A percentile compares a stretch with the other conserved stretches of the same genome.
These are phyloP conservation scores for Fusarium devonianum DNA, from an alignment of 2,329 filamentous ascomycete species.

Conservation along the genomic window DNA sequence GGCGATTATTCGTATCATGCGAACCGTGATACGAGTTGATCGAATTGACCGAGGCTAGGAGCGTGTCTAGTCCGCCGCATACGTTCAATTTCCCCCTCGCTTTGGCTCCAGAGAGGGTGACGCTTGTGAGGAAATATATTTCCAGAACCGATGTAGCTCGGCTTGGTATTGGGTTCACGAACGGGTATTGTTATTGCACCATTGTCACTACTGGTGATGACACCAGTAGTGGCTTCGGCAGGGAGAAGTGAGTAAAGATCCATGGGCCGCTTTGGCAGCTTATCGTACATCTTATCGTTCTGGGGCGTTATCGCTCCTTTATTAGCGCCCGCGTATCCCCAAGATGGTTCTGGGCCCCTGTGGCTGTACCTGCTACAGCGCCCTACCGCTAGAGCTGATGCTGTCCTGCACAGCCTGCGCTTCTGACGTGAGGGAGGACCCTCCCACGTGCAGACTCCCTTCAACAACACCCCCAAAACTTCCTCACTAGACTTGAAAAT, in stretches of 20 bases:
- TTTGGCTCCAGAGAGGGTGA: slow-evolving; percentile 3
- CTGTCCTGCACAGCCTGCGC: not conserved
- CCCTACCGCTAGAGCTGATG: slow-evolving; percentile 3
- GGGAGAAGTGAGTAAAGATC: slow-evolving; percentile 15
- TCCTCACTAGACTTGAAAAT: too few species aligned
- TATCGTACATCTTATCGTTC: not conserved
- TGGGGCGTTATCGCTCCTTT: slow-evolving; percentile 3
- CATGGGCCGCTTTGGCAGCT: not conserved
- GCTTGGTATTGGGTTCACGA: slow-evolving; percentile 1
- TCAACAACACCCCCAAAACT: too few species aligned
- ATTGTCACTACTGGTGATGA: slow-evolving; percentile 18
- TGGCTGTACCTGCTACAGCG: slow-evolving; percentile 20
- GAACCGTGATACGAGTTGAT: slow-evolving; percentile 3
- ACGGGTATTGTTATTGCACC: slow-evolving; percentile 23
- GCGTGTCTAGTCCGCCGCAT: slow-evolving; percentile 11
- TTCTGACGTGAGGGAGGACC: slow-evolving; percentile 4
- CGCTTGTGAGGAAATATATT: not conserved
- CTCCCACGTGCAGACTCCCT: not conserved
- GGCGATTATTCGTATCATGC: slow-evolving; percentile 13
- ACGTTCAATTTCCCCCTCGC: slow-evolving; percentile 3
- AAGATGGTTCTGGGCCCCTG: slow-evolving; percentile 10
- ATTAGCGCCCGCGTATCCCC: not conserved
- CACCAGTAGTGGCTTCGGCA: slow-evolving; percentile 1
- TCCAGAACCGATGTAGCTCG: slow-evolving; percentile 1
- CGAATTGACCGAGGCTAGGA: slow-evolving; percentile 11